Evolutionary conservation across 164 flowering plant genomes (phyloP).

Genomic region (Aristolochia contorta): DNA sequence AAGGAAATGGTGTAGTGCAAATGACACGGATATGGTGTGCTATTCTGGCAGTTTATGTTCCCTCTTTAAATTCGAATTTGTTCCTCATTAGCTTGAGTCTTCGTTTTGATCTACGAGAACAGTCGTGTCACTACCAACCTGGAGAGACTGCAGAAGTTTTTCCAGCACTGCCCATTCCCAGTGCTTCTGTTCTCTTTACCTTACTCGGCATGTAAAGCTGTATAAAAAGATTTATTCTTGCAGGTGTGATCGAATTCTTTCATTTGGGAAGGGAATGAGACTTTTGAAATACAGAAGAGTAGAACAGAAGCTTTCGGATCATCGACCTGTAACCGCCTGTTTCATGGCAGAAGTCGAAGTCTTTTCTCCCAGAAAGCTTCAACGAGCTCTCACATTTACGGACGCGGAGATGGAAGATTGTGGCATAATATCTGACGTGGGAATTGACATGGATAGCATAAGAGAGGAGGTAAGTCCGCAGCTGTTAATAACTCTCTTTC

Average conservation of each 20-base stretch:
- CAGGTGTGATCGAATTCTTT: slow-evolving; percentile 96
- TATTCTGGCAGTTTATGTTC: too few relatives aligned
- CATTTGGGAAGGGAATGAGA: slow-evolving; percentile 74
- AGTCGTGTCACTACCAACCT: too few relatives aligned
- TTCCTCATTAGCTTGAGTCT: too few relatives aligned
- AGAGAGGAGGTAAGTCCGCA: slow-evolving; percentile 2
- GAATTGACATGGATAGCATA: slow-evolving; percentile 12
- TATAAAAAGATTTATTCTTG: slow-evolving; percentile 4
- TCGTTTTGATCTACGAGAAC: too few relatives aligned
- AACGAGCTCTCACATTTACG: slow-evolving; percentile 72
- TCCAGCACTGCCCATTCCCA: too few relatives aligned
- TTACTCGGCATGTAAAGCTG: neutral
- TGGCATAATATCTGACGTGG: slow-evolving; percentile 26
- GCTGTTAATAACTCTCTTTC: neutral
- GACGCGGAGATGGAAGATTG: slow-evolving; percentile 67
- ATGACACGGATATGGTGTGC: too few relatives aligned
- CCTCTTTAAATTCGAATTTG: too few relatives aligned
- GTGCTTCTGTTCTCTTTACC: too few relatives aligned
- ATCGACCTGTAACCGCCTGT: slow-evolving; percentile 84
- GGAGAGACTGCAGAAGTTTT: too few relatives aligned
- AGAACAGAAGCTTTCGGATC: slow-evolving; percentile 77
- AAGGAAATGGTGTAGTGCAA: too few relatives aligned
- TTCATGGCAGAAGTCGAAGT: slow-evolving; percentile 78
- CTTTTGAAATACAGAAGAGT: slow-evolving; percentile 52
- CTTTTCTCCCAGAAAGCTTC: slow-evolving; percentile 59